Conservation (phyloP, 2,329 filamentous ascomycete genomes). For the Ophiostoma triangulosporum region DNA sequence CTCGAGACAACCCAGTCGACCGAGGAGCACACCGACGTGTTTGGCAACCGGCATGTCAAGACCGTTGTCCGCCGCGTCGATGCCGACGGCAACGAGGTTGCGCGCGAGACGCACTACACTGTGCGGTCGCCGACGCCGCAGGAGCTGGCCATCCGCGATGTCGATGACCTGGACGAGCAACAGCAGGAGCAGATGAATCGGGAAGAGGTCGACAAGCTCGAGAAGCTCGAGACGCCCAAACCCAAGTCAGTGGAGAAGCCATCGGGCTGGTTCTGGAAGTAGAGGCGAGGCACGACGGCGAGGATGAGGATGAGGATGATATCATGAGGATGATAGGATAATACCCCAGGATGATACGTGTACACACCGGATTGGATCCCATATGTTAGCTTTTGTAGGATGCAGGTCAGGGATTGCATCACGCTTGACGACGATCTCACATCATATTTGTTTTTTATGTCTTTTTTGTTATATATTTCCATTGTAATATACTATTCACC, state of each 20-base stretch:
- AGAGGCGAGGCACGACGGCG: neutral
- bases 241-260: slow-evolving; percentile 13
- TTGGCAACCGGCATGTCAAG: slow-evolving; percentile 30
- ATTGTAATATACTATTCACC: no score
- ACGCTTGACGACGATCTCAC: no score
- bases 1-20: slow-evolving; percentile 19
- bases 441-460: no score
- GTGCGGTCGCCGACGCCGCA: slow-evolving; percentile 8
- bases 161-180: neutral
- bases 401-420: neutral
- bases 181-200: neutral
- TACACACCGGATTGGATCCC: neutral
- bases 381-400: neutral
- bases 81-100: slow-evolving; percentile 27
- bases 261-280: slow-evolving; percentile 30
- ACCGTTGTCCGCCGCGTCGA: slow-evolving; percentile 28
- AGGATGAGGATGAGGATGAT: neutral
- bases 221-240: neutral
- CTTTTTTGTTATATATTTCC: no score
- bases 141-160: neutral
- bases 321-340: slow-evolving; percentile 2
- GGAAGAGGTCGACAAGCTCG: neutral
- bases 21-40: slow-evolving; percentile 29
- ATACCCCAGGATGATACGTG: neutral
- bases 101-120: slow-evolving; percentile 21